Evolutionary conservation across 768 basidiomycete genomes (phyloP).

Genomic region (Calocera viscosa): DNA sequence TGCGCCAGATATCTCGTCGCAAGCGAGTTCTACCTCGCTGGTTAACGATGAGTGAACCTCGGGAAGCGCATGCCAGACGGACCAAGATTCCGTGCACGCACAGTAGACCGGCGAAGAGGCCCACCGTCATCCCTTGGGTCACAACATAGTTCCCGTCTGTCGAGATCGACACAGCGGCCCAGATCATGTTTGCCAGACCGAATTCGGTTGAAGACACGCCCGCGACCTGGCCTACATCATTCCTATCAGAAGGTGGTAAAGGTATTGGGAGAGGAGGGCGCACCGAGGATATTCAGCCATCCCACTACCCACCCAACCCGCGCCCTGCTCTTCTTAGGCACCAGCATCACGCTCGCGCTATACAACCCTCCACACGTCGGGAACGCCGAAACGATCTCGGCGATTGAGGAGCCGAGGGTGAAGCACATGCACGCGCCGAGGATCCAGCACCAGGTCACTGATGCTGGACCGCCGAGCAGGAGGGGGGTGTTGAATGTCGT

Average conservation of each 20-base stretch:
- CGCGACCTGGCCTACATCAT: constrained; percentile 53
- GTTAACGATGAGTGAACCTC: too few species aligned
- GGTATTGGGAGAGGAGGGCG: constrained; percentile 15
- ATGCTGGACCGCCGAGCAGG: constrained; percentile 53
- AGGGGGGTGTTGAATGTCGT: constrained; percentile 70
- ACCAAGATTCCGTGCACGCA: constrained; percentile 63
- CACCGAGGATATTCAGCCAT: constrained; percentile 71
- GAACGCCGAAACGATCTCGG: constrained; percentile 22
- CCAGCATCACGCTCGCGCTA: constrained; percentile 16
- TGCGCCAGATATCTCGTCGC: constrained; percentile 63
- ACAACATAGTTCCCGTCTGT: constrained; percentile 26
- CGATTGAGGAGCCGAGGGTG: constrained; percentile 21
- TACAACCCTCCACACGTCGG: constrained; percentile 21
- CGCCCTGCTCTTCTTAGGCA: constrained; percentile 15
- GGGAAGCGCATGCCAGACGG: too few species aligned
- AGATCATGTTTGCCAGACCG: constrained; percentile 61
- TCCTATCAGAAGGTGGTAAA: background rate
- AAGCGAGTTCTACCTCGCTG: constrained; percentile 42
- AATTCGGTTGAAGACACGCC: constrained; percentile 57
- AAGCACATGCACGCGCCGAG: constrained; percentile 27
- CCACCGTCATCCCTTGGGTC: constrained; percentile 54
- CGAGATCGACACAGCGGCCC: constrained; percentile 57
- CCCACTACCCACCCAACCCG: constrained; percentile 40
- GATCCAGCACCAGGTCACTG: constrained; percentile 66
- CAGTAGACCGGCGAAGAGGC: constrained; percentile 64